Evolutionary conservation across 2,329 filamentous ascomycete genomes (phyloP).

Genomic region (Didymella keratinophila): DNA sequence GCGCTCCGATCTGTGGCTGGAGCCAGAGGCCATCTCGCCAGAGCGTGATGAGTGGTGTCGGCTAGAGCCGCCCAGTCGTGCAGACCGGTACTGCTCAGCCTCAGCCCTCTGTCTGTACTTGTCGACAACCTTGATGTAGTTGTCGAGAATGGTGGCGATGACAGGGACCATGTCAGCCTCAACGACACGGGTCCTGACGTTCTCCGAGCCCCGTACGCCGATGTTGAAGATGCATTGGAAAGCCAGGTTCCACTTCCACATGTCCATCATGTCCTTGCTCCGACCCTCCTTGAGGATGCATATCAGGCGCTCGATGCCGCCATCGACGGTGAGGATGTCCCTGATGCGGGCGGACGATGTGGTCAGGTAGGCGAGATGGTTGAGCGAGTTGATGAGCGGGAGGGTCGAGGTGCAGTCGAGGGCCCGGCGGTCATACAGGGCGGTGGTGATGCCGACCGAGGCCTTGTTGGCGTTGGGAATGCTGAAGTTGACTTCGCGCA

Average conservation of each 20-base stretch:
- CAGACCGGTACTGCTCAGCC: slow-evolving; percentile 73
- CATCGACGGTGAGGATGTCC: slow-evolving; percentile 98
- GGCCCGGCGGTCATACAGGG: slow-evolving; percentile 94
- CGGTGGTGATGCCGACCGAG: slow-evolving; percentile 97
- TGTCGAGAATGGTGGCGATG: slow-evolving; percentile 96
- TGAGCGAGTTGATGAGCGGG: slow-evolving; percentile 97
- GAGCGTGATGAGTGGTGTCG: slow-evolving; percentile 53
- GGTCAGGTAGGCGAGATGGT: slow-evolving; percentile 97
- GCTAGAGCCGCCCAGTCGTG: slow-evolving; percentile 51
- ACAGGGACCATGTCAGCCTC: slow-evolving; percentile 99
- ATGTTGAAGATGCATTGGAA: slow-evolving; percentile 99
- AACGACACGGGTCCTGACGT: slow-evolving; percentile 91
- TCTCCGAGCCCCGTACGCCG: slow-evolving; percentile 92
- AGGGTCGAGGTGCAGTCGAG: slow-evolving; percentile 98
- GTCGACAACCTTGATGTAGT: slow-evolving; percentile 96
- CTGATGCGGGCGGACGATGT: slow-evolving; percentile 97
- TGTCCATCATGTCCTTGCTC: slow-evolving; percentile 99
- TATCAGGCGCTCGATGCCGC: slow-evolving; percentile 93
- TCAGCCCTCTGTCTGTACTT: slow-evolving; percentile 88
- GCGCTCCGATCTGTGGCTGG: slow-evolving; percentile 52
- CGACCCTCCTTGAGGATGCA: slow-evolving; percentile 98
- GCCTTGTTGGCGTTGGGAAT: slow-evolving; percentile 99
- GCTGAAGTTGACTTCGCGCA: slow-evolving; percentile 99
- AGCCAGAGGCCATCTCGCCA: slow-evolving; percentile 42
- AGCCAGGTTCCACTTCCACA: slow-evolving; percentile 99